These are phyloP conservation scores for Ballota nigra DNA, from an alignment of 257 asterid species.

Conservation along the genomic window DNA sequence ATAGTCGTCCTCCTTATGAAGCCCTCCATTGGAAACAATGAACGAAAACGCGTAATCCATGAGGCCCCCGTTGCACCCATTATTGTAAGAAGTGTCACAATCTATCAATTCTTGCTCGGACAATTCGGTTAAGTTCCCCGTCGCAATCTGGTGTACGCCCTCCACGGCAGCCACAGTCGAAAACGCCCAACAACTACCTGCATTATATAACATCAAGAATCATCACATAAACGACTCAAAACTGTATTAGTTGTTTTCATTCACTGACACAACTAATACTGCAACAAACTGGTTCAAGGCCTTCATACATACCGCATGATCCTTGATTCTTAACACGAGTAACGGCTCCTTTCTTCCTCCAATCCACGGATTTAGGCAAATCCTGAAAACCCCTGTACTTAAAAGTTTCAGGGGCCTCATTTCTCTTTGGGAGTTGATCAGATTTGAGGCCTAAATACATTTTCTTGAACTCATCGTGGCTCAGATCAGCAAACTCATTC, in stretches of 20 bases:
- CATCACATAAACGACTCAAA: too few species aligned
- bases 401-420: conserved; percentile 28
- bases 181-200: conserved; percentile 61
- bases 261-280: too few species aligned
- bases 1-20: conserved; percentile 64
- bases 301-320: conserved; percentile 54
- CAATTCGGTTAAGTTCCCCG: conserved; percentile 43
- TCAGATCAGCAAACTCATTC: conserved; percentile 64
- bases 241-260: too few species aligned
- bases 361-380: conserved; percentile 57
- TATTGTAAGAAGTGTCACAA: conserved; percentile 57
- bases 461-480: conserved; percentile 61
- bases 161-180: conserved; percentile 55
- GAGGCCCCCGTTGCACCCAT: conserved; percentile 74
- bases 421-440: conserved; percentile 23
- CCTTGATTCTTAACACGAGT: conserved; percentile 68
- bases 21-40: conserved; percentile 58
- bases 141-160: conserved; percentile 44
- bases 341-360: conserved; percentile 73
- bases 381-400: conserved; percentile 41
- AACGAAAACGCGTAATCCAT: conserved; percentile 68
- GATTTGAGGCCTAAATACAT: conserved; percentile 53
- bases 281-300: too few species aligned
- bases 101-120: conserved; percentile 72
- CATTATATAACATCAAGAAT: neutral